Conservation (phyloP, 164 flowering plant genomes). For the grape (Vitis vinifera) region DNA sequence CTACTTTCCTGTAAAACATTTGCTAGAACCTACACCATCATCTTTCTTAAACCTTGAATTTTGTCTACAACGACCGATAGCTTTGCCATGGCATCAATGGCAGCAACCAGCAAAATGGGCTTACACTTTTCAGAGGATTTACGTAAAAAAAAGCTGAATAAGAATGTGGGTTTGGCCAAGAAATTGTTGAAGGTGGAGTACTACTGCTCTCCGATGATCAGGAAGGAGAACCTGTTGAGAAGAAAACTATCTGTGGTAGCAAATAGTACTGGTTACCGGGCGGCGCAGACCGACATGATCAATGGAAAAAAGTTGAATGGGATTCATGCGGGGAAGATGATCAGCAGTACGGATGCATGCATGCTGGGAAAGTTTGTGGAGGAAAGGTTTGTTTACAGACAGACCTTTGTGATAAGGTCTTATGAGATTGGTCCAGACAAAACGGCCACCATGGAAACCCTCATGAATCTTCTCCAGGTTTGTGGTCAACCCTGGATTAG, state of each 20-base stretch:
- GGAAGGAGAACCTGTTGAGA: no score
- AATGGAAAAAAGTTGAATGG: slow-evolving; percentile 64
- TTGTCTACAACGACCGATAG: neutral
- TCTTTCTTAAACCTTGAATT: neutral
- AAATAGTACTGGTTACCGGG: slow-evolving; percentile 8
- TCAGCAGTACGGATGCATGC: slow-evolving; percentile 13
- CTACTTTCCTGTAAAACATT: slow-evolving; percentile 3
- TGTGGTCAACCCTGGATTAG: neutral
- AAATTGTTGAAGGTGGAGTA: neutral
- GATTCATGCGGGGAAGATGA: slow-evolving; percentile 13
- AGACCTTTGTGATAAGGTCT: slow-evolving; percentile 65
- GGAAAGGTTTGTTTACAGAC: slow-evolving; percentile 56
- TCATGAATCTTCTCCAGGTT: slow-evolving; percentile 86
- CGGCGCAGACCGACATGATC: slow-evolving; percentile 24
- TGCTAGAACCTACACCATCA: neutral
- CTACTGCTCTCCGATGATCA: no score
- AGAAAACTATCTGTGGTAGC: slow-evolving; percentile 22
- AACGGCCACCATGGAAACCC: slow-evolving; percentile 85
- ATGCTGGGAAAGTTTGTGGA: slow-evolving; percentile 61
- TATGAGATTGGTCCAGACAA: slow-evolving; percentile 85
- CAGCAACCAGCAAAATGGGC: slow-evolving; percentile 3
- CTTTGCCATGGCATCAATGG: slow-evolving; percentile 20
- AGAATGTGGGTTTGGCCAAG: neutral
- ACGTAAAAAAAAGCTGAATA: slow-evolving; percentile 3
- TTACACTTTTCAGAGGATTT: slow-evolving; percentile 4